Evolutionary conservation across 2,329 filamentous ascomycete genomes (phyloP), one percentile per base, ranked within the genome.

Genomic region (Paraphaeosphaeria minitans): DNA sequence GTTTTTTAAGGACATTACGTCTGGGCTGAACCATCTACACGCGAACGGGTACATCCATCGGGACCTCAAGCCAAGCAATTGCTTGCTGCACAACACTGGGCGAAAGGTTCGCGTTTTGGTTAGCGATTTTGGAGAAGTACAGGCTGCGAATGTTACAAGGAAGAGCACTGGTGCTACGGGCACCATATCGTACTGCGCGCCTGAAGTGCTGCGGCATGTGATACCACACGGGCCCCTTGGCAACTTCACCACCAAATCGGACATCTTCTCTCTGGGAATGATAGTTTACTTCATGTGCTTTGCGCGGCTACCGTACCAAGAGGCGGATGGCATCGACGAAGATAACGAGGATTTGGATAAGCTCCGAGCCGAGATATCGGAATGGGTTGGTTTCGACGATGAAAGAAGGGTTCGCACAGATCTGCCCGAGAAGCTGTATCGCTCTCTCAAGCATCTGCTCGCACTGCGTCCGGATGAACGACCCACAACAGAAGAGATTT

Each of bases 211-310:
- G 31, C 87, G 85, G 52, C 85, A 85, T 65, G 89, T 84, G 37
- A 77, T 74, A 45, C 78, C 84, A 0, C 83, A 82, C 29, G 94
- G 94, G 0, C 84, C 84, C 0, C 94, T 91, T 67, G 93, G 91
- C 8, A 97, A 98, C 72, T 99, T 99, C 70, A 97, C 93, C 0
- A 93, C 92, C 27, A 99, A 98, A 73, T 97, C 93, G 0, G 95
- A 99, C 71, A 90, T 99, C n/a, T 99, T 99, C 77, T 97, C 93
- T 0, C 81, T 99, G 0, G 95, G 95, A 50, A 97, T 99, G 94
- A 98, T 98, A 56, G 84, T 99, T 3, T 96, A 98, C 76, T 99
- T 99, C 72, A 90, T 99, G 83, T 99, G 95, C 75, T 99, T 99
- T 73, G 92, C 90, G 1, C 85, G 89, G 48, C 83, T 99, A 12